Evolutionary conservation across 106 monocot genomes (phyloP), one percentile per base, ranked within the genome.

Genomic region (Platanthera guangdongensis): DNA sequence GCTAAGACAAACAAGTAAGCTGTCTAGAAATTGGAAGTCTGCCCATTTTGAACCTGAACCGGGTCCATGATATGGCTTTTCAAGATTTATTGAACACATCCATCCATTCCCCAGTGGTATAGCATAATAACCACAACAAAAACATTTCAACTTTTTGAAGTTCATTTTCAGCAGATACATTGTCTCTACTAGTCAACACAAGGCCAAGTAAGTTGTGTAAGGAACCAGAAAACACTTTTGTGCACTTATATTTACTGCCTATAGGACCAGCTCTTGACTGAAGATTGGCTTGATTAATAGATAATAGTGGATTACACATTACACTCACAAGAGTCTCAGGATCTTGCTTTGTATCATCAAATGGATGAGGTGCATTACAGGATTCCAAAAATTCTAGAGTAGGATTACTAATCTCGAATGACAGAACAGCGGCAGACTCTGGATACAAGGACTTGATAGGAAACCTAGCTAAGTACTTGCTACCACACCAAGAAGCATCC

Each of bases 31-130:
- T 52, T 92, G 91, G 63, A 90, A 91, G 75, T 97, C 97, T 67
- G 73, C 87, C 97, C 94, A 97, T 77, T 86, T 79, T 57, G 52
- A 51, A 80, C 78, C 67, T 48, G 68, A 74, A 57, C 67, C 77
- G 48, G 77, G 51, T 72, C 70, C 76, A 78, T 67, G 68, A 84
- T 74, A 78, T 13, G 71, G 74, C 73, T 67, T 77, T 18, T 83
- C 76, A 39, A 89, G 84, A 59, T 97, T 73, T 74, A 84, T 81
- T 45, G 76, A 59, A 82, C 86, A 97, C 62, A 88, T 46, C 94
- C 97, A 97, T 97, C 78, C 55, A 97, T 52, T 75, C 94, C 94
- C 91, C 89, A 94, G 47, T 73, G 63, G 63, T 81, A 50, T 19
- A 97, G 77, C 82, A 50, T 83, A 57, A 89, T 74, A 80, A 97